phyloP scores from a whole-genome alignment of 2,329 filamentous ascomycete genomes.

The Pseudogymnoascus sp. region DNA sequence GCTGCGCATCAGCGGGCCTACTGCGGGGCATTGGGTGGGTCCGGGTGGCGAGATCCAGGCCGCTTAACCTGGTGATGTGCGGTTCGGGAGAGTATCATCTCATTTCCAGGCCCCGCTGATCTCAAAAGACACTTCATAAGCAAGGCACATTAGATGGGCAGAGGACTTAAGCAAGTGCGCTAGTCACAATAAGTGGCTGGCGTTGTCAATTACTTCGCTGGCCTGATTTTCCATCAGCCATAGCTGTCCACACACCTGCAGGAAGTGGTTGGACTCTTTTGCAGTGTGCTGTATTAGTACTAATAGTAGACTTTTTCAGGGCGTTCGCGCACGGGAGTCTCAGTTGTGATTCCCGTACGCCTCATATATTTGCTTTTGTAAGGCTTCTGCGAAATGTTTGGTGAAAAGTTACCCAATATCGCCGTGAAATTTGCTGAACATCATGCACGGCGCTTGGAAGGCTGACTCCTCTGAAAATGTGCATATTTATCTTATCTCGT shows the following conservation, averaged over 20 bases:
- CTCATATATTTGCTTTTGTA: no score
- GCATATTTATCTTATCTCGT: no score
- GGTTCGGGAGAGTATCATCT: neutral
- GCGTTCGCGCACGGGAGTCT: no score
- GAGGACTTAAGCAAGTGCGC: neutral
- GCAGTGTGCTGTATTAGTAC: no score
- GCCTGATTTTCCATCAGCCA: neutral
- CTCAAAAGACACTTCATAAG: neutral
- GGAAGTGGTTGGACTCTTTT: no score
- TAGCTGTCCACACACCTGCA: neutral
- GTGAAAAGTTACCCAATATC: no score
- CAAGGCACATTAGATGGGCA: neutral
- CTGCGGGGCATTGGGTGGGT: neutral
- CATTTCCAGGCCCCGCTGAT: neutral
- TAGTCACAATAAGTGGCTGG: neutral
- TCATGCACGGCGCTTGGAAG: no score
- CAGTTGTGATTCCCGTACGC: no score
- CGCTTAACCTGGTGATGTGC: neutral
- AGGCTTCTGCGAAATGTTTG: no score
- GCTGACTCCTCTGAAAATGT: no score
- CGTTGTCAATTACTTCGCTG: neutral
- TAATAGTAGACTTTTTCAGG: no score
- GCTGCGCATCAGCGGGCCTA: neutral
- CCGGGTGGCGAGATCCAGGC: neutral
- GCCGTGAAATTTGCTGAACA: no score